Base-by-base conservation (phyloP, 768 basidiomycete genomes). In the Tylopilus balloui region DNA sequence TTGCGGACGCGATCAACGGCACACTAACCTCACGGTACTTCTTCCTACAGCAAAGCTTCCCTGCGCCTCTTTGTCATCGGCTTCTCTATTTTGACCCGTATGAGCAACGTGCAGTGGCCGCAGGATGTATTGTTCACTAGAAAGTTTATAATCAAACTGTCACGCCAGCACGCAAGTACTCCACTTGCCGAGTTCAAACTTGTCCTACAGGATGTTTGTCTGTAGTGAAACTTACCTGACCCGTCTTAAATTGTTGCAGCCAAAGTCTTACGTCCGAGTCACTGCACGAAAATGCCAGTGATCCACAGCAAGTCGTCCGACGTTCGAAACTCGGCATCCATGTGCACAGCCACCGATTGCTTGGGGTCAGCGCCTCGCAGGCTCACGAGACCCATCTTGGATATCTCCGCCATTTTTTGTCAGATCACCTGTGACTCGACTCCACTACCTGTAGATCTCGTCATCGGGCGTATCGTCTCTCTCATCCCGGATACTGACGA, bases 291-390 rank as follows among this genome's bases (percentile, higher is more conserved):
- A 27, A n/a, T n/a, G n/a, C 24, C 24, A 25, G 7, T 6, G 27
- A 15, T 14, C 31, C 31, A 32, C 31, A 32, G 31, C 31, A 32
- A 13, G 31, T 32, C 31, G 31, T 32, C 31, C 11, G 15, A 32
- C 15, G 31, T 32, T n/a, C n/a, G n/a, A n/a, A n/a, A n/a, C n/a
- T n/a, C n/a, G n/a, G n/a, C n/a, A n/a, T n/a, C n/a, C n/a, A 28
- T 28, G 12, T 14, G 10, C 45, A 58, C 55, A 58, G 66, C 65
- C 65, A 64, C 60, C 27, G 44, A 60, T 64, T 55, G 31, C 28
- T 15, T 32, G 38, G 31, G 51, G 35, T 23, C 51, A 53, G 34
- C 29, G 43, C 24, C 54, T 47, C 31, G 15, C 36, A 24, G 23
- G 25, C 37, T 32, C 32, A 48, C 49, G 17, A 42, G 45, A 27